Evolutionary conservation across 495 filamentous ascomycete genomes (phyloP).

Genomic region (Talaromyces proteolyticus): DNA sequence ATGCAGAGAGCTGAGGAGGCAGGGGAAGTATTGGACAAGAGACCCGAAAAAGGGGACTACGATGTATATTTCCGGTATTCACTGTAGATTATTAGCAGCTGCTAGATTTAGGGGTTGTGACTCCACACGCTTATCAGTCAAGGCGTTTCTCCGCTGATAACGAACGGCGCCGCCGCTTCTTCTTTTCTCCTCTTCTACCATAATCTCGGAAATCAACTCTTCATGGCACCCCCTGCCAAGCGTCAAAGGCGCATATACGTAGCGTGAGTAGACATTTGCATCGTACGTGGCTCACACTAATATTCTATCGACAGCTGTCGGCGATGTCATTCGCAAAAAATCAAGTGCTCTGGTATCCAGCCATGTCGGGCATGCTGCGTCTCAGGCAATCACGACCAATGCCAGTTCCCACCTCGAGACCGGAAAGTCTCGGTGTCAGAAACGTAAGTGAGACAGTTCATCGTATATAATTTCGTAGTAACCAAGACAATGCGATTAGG

Average conservation of each 20-base stretch:
- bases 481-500: constrained; percentile 1
- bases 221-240: constrained; percentile 6
- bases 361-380: constrained; percentile 11
- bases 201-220: constrained; percentile 1
- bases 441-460: constrained; percentile 9
- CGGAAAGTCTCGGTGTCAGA: constrained; percentile 12
- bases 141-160: constrained; percentile 2
- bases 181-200: neutral
- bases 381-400: constrained; percentile 7
- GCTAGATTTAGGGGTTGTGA: neutral
- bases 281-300: neutral
- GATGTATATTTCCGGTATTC: constrained; percentile 10
- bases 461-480: constrained; percentile 2
- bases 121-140: constrained; percentile 1
- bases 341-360: constrained; percentile 13
- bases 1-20: constrained; percentile 7
- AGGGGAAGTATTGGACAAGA: constrained; percentile 8
- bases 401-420: constrained; percentile 13
- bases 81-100: constrained; percentile 1
- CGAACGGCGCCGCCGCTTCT: neutral
- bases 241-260: constrained; percentile 10
- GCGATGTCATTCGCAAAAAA: constrained; percentile 15
- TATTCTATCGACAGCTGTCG: constrained; percentile 10
- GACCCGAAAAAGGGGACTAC: constrained; percentile 9
- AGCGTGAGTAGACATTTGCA: constrained; percentile 6